phyloP scores from a whole-genome alignment of 345 rosid species.

The Excoecaria agallocha region DNA sequence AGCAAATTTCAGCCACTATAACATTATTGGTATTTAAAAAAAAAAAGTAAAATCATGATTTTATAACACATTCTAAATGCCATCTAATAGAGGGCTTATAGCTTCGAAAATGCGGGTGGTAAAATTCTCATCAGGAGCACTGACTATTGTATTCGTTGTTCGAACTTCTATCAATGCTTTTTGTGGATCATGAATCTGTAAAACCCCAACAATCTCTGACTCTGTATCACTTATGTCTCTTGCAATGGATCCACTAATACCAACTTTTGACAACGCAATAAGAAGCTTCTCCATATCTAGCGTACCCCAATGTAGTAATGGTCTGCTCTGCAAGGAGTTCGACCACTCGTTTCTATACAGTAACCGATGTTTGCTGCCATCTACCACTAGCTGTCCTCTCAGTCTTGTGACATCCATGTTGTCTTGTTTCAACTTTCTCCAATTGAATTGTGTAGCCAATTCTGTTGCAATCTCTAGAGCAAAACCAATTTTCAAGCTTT shows the following conservation, averaged over 20 bases:
- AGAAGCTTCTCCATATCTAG: slow-evolving; percentile 49
- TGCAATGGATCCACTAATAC: slow-evolving; percentile 47
- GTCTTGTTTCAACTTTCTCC: slow-evolving; percentile 44
- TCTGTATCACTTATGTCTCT: slow-evolving; percentile 26
- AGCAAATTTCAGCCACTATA: no score
- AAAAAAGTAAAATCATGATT: no score
- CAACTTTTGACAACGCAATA: slow-evolving; percentile 44
- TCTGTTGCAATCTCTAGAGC: slow-evolving; percentile 57
- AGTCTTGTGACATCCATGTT: slow-evolving; percentile 50
- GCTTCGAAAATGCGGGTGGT: slow-evolving; percentile 47
- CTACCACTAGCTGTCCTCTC: slow-evolving; percentile 54
- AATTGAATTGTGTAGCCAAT: slow-evolving; percentile 40
- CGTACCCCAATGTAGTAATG: slow-evolving; percentile 49
- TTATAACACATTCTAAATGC: slow-evolving; percentile 27
- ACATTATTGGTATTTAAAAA: no score
- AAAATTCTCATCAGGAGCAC: slow-evolving; percentile 43
- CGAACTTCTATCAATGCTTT: slow-evolving; percentile 46
- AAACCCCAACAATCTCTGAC: slow-evolving; percentile 18
- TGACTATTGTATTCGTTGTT: slow-evolving; percentile 40
- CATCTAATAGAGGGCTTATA: slow-evolving; percentile 42
- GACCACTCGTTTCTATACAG: slow-evolving; percentile 33
- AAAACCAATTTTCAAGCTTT: slow-evolving; percentile 31
- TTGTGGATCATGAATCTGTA: slow-evolving; percentile 41
- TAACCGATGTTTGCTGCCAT: slow-evolving; percentile 45
- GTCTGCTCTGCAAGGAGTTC: slow-evolving; percentile 25